Evolutionary conservation across 2,329 filamentous ascomycete genomes (phyloP).

Genomic region (Calonectria pseudoturangicola): DNA sequence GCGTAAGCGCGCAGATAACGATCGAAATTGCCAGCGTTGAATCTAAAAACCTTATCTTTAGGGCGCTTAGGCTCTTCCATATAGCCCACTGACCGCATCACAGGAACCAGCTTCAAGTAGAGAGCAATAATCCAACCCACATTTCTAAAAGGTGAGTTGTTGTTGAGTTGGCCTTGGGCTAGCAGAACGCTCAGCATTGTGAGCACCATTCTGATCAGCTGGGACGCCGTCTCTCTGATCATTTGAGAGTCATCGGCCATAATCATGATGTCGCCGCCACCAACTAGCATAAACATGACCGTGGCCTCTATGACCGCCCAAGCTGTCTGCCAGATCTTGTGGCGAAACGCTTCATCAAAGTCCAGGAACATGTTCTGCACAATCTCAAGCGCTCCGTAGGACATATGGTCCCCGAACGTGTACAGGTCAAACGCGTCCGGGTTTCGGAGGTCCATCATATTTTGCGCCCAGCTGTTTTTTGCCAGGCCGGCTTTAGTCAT

Average conservation of each 20-base stretch:
- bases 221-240: background rate
- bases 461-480: background rate
- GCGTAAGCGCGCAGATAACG: conserved; percentile 19
- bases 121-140: conserved; percentile 15
- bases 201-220: conserved; percentile 15
- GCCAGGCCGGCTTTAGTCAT: background rate
- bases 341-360: background rate
- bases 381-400: conserved; percentile 5
- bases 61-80: background rate
- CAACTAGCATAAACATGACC: conserved; percentile 3
- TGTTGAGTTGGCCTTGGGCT: background rate
- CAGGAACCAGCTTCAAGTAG: background rate
- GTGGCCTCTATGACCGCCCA: conserved; percentile 6
- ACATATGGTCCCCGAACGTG: conserved; percentile 14
- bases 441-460: conserved; percentile 16
- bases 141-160: background rate
- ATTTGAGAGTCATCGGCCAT: background rate
- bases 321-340: background rate
- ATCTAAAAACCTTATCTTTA: background rate
- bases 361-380: conserved; percentile 15
- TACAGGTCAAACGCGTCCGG: background rate
- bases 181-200: background rate
- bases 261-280: background rate
- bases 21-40: background rate
- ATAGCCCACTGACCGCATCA: background rate